These are phyloP conservation scores for Pichia deserticola DNA, from an alignment of 805 yeast genomes.

Conservation along the genomic window DNA sequence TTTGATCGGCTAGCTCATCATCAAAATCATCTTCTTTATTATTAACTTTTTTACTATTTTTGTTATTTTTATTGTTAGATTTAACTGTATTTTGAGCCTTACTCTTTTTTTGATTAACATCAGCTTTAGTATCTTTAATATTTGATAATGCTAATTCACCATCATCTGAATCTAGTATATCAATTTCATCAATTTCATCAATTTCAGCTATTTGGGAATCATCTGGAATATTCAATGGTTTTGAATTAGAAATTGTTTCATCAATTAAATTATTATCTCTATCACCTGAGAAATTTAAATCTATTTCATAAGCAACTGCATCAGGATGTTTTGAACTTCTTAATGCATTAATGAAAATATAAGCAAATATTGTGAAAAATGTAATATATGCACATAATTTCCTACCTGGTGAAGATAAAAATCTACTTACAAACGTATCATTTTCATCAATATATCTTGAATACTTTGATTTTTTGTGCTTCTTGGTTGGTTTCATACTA, in stretches of 20 bases:
- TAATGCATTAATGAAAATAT: conserved; percentile 7
- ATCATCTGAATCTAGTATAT: conserved; percentile 5
- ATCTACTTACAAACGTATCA: conserved; percentile 1
- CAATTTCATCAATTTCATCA: conserved; percentile 4
- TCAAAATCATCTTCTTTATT: neutral
- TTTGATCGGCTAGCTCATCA: conserved; percentile 1
- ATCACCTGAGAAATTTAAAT: conserved; percentile 1
- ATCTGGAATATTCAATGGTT: too few species aligned
- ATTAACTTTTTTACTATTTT: neutral
- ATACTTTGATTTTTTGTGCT: conserved; percentile 15
- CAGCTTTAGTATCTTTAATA: too few species aligned
- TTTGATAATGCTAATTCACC: conserved; percentile 1
- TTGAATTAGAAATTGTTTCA: neutral
- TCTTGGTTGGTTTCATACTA: conserved; percentile 22
- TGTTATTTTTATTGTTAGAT: too few species aligned
- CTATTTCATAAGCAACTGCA: conserved; percentile 9
- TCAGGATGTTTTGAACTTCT: neutral
- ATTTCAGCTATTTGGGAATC: neutral
- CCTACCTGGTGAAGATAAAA: conserved; percentile 28
- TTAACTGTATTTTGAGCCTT: too few species aligned
- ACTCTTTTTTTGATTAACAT: too few species aligned
- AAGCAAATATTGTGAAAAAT: conserved; percentile 9
- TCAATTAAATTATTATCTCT: conserved; percentile 4
- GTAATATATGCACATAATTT: conserved; percentile 9
- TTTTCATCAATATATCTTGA: conserved; percentile 15